Conservation (phyloP, 2,329 filamentous ascomycete species). For the Dothistroma septosporum region DNA sequence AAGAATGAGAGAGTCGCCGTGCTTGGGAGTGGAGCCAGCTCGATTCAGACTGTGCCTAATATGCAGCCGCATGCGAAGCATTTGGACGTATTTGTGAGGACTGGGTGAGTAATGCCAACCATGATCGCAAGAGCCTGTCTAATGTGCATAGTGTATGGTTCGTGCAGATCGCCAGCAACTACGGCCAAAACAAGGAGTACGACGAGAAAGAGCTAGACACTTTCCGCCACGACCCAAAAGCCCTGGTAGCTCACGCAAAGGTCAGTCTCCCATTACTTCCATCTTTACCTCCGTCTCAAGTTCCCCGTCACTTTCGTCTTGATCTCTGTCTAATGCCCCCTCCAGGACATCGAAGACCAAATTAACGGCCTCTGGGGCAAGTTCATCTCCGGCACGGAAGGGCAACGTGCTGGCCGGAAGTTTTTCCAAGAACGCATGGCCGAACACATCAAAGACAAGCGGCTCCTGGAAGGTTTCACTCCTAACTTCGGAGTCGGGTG, state of each 20-base stretch:
- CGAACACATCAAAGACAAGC: conserved; percentile 50
- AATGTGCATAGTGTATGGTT: conserved; percentile 27
- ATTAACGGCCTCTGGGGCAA: conserved; percentile 47
- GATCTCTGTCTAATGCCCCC: background rate
- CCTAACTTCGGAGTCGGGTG: conserved; percentile 47
- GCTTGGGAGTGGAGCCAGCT: conserved; percentile 44
- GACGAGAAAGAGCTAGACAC: conserved; percentile 40
- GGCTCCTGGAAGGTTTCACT: conserved; percentile 47
- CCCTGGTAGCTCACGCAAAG: conserved; percentile 43
- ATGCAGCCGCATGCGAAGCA: conserved; percentile 48
- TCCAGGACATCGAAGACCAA: conserved; percentile 31
- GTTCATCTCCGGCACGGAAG: conserved; percentile 44
- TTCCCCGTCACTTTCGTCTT: too few relatives aligned
- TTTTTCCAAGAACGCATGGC: conserved; percentile 44
- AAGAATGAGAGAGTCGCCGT: conserved; percentile 42
- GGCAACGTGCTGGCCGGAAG: conserved; percentile 39
- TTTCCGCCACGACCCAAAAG: conserved; percentile 42
- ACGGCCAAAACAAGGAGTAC: conserved; percentile 45
- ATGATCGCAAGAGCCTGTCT: background rate
- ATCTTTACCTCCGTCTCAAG: too few relatives aligned
- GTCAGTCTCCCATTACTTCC: conserved; percentile 18
- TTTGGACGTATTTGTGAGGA: conserved; percentile 46
- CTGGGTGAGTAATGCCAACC: conserved; percentile 24
- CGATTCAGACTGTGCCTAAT: conserved; percentile 45
- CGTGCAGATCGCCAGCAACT: conserved; percentile 45